Evolutionary conservation across 805 yeast species (phyloP).

Genomic region (Metschnikowia lachancei): DNA sequence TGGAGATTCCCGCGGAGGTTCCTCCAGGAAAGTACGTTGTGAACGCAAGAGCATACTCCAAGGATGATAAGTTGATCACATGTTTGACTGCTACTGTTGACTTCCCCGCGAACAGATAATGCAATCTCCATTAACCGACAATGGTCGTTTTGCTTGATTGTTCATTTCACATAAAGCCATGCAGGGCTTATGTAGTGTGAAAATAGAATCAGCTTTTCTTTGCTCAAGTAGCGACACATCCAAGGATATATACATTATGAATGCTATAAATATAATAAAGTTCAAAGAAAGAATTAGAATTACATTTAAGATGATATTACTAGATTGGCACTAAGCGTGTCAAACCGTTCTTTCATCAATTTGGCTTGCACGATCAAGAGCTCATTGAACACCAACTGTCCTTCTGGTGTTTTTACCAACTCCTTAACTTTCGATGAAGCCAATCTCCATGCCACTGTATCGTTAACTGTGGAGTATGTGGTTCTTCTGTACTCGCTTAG

Average conservation of each 20-base stretch:
- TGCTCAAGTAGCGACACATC: too few species aligned
- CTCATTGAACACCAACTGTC: constrained; percentile 60
- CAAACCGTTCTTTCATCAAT: constrained; percentile 67
- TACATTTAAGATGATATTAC: constrained; percentile 51
- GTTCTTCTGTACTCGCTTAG: constrained; percentile 40
- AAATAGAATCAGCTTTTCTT: too few species aligned
- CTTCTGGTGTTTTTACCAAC: constrained; percentile 43
- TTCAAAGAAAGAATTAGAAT: neutral
- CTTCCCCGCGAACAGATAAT: constrained; percentile 38
- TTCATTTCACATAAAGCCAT: neutral
- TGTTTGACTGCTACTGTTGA: constrained; percentile 76
- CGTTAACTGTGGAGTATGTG: constrained; percentile 54
- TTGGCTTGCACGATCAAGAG: constrained; percentile 58
- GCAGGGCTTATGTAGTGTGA: neutral
- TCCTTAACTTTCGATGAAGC: constrained; percentile 44
- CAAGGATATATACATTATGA: neutral
- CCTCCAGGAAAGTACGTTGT: constrained; percentile 94
- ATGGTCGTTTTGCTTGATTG: neutral
- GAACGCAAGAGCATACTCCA: constrained; percentile 85
- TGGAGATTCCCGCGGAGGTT: constrained; percentile 84
- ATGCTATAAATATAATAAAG: neutral
- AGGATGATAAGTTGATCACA: constrained; percentile 74
- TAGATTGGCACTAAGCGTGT: constrained; percentile 72
- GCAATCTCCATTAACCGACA: neutral
- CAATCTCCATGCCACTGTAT: constrained; percentile 68